Evolutionary conservation across 495 filamentous ascomycete genomes (phyloP).

Genomic region (Xylaria palmicola): DNA sequence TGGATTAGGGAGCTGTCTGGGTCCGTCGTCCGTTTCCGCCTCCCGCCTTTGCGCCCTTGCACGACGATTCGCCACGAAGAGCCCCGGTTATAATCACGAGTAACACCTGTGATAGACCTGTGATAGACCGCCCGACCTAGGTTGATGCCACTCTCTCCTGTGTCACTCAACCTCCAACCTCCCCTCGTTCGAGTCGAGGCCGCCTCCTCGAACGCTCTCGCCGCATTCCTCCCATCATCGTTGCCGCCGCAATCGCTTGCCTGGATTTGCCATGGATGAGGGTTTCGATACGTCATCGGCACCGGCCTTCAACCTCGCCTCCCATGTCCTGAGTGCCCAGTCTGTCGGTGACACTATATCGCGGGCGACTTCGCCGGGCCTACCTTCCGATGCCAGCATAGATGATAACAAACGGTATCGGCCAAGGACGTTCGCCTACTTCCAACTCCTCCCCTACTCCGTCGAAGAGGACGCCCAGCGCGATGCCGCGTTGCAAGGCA

Average conservation of each 20-base stretch:
- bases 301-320: constrained; percentile 21
- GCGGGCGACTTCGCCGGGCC: constrained; percentile 47
- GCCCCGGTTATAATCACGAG: background rate
- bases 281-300: constrained; percentile 25
- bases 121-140: background rate
- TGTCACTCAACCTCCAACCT: constrained; percentile 1
- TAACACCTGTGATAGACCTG: background rate
- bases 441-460: constrained; percentile 79
- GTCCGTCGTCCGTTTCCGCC: background rate
- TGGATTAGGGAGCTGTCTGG: background rate
- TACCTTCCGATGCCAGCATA: constrained; percentile 33
- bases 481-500: constrained; percentile 73
- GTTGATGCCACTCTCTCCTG: constrained; percentile 10
- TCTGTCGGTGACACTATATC: constrained; percentile 45
- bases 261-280: constrained; percentile 35
- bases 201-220: background rate
- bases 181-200: background rate
- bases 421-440: constrained; percentile 90
- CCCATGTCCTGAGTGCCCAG: constrained; percentile 27
- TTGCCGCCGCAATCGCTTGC: background rate
- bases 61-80: constrained; percentile 2
- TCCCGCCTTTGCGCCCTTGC: background rate
- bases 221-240: background rate
- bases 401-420: constrained; percentile 64
- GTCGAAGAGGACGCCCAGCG: constrained; percentile 75